Evolutionary conservation across 768 basidiomycete species (phyloP).

Genomic region (Amanita fuliginea): DNA sequence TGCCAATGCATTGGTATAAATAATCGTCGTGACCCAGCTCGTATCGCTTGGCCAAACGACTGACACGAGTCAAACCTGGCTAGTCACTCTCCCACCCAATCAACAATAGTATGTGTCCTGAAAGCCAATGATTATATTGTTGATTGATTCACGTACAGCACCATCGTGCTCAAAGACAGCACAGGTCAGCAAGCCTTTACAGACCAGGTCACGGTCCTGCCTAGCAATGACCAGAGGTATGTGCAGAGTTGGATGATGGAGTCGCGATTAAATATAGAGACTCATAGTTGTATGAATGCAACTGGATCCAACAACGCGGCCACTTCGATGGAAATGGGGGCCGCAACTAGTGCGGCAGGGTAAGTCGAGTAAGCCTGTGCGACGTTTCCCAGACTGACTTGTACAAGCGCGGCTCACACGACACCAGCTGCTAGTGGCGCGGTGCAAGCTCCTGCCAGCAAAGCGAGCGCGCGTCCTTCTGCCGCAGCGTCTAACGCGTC

Average conservation of each 20-base stretch:
- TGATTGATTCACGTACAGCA: slow-evolving; percentile 23
- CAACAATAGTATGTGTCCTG: slow-evolving; percentile 33
- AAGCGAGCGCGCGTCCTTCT: slow-evolving; percentile 8
- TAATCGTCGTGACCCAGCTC: slow-evolving; percentile 27
- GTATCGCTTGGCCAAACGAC: slow-evolving; percentile 37
- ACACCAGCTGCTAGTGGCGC: slow-evolving; percentile 3
- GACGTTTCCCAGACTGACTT: neutral
- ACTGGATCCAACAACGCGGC: neutral
- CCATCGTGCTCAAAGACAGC: slow-evolving; percentile 44
- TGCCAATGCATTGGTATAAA: slow-evolving; percentile 10
- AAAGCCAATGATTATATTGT: neutral
- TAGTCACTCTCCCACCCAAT: slow-evolving; percentile 32
- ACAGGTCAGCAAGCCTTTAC: slow-evolving; percentile 44
- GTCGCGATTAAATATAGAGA: neutral
- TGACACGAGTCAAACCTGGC: slow-evolving; percentile 41
- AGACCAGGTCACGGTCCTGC: slow-evolving; percentile 25
- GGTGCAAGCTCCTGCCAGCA: slow-evolving; percentile 9
- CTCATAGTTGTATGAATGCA: slow-evolving; percentile 2
- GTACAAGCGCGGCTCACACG: neutral
- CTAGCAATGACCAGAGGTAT: slow-evolving; percentile 25
- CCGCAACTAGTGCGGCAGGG: neutral
- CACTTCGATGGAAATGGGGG: neutral
- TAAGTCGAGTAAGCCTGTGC: neutral
- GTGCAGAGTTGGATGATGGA: neutral
- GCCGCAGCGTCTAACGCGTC: slow-evolving; percentile 14